Conservation (phyloP, 768 basidiomycete genomes). For the Sporobolomyces roseus region DNA sequence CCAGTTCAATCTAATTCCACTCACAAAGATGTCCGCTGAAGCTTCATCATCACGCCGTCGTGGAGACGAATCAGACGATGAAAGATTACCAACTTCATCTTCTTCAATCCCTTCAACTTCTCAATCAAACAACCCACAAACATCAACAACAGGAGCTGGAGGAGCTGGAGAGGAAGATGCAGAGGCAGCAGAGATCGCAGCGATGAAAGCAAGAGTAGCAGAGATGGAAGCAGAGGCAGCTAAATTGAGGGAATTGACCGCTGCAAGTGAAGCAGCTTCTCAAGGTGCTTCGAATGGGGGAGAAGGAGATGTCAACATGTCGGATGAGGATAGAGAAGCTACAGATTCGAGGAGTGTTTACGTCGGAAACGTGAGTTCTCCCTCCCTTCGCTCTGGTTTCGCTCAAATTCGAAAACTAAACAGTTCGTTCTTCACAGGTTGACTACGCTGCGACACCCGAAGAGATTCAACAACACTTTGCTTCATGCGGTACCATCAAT, state of each 20-base stretch:
- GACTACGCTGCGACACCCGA: constrained; percentile 96
- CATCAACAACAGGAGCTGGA: neutral
- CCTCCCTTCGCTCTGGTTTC: too few relatives aligned
- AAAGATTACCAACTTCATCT: constrained; percentile 1
- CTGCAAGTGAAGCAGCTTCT: constrained; percentile 49
- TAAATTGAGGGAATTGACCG: constrained; percentile 80
- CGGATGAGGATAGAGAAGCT: constrained; percentile 75
- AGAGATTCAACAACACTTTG: constrained; percentile 95
- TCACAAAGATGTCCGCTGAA: constrained; percentile 11
- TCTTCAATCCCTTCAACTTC: constrained; percentile 1
- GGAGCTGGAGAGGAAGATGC: constrained; percentile 24
- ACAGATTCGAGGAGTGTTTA: constrained; percentile 86
- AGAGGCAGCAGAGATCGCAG: constrained; percentile 64
- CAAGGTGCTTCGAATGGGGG: constrained; percentile 60
- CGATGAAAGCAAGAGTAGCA: constrained; percentile 86
- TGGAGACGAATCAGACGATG: constrained; percentile 28
- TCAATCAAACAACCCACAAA: too few relatives aligned
- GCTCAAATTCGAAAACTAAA: too few relatives aligned
- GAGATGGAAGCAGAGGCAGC: constrained; percentile 90
- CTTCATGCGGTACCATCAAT: constrained; percentile 96
- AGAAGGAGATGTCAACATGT: constrained; percentile 56
- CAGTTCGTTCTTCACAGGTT: constrained; percentile 58
- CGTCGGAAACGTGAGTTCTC: constrained; percentile 79
- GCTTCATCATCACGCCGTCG: constrained; percentile 3
- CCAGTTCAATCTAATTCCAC: neutral